phyloP scores from a whole-genome alignment of 2,329 filamentous ascomycete species.

The Aureobasidium pullulans region DNA sequence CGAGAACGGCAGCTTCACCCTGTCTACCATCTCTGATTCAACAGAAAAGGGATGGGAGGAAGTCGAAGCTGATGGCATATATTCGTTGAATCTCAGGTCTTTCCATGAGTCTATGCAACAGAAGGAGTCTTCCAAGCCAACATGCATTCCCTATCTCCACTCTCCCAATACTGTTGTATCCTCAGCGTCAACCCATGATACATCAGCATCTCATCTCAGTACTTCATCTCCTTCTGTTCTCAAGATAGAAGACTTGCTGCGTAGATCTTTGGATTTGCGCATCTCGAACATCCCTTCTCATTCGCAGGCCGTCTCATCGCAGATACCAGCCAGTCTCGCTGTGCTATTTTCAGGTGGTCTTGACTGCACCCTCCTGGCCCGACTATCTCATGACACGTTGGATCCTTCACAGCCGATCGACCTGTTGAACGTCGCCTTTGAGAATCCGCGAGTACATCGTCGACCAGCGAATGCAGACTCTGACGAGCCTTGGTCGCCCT shows the following conservation, averaged over 20 bases:
- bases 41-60: conserved; percentile 57
- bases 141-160: neutral
- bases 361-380: conserved; percentile 83
- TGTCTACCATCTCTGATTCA: conserved; percentile 65
- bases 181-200: neutral
- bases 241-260: conserved; percentile 18
- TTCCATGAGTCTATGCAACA: neutral
- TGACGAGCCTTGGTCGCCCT: conserved; percentile 38
- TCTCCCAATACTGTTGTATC: neutral
- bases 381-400: conserved; percentile 69
- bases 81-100: conserved; percentile 52
- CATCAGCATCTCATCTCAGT: neutral
- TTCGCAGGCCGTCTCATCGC: neutral
- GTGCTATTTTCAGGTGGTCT: conserved; percentile 90
- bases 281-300: conserved; percentile 56
- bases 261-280: conserved; percentile 22
- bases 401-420: conserved; percentile 65
- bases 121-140: neutral
- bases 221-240: neutral
- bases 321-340: conserved; percentile 50
- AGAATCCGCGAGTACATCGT: conserved; percentile 68
- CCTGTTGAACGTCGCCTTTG: conserved; percentile 90
- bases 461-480: conserved; percentile 20
- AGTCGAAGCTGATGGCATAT: conserved; percentile 77
- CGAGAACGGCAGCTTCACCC: conserved; percentile 44